Base-by-base conservation (phyloP, 305 asterid species). In the Solanum chacoense region DNA sequence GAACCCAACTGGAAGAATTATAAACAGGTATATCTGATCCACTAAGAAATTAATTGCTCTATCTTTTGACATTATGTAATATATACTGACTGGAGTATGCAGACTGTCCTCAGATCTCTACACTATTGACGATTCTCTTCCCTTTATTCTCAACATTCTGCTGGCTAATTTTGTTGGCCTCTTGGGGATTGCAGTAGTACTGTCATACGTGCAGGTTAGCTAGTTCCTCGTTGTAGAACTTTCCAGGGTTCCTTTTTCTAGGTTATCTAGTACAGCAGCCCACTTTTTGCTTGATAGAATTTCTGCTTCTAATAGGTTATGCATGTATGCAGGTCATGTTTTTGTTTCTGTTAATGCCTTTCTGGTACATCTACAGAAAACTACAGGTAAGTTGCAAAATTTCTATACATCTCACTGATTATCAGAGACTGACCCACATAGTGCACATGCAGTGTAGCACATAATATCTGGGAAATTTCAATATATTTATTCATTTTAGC, bases 101-200 rank as follows among this genome's bases (percentile, higher is more conserved):
- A 97, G 99, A 92, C 85, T 97, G 90, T 97, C 99, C 89, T 97
- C 99, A 90, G 99, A 97, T 93, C 98, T 97, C 87, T 97, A 96
- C 92, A 96, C 98, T 88, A 95, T 97, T 67, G 99, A 97, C 59
- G 99, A 96, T 93, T 95, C 99, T 88, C 99, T 96, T 93, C 99
- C 99, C 26, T 97, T 97, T 91, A 96, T 96, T 88, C 98, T 97
- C 96, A 97, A 97, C 94, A 94, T 97, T 91, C 98, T 97, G 90
- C 95, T 97, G 79, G 98, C 99, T 90, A 97, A 97, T 92, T 93
- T 97, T 76, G 95, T 96, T 86, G 98, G 99, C 91, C 98, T 97
- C 88, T 85, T 96, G 45, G 99, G 99, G 87, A 96, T 97, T 88
- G 90, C 95, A 84, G 74, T 97, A 59, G 96, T 96, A 88, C 89